Base-by-base conservation (phyloP, 176 grass and related monocot species). In the Eragrostis nindensis region DNA sequence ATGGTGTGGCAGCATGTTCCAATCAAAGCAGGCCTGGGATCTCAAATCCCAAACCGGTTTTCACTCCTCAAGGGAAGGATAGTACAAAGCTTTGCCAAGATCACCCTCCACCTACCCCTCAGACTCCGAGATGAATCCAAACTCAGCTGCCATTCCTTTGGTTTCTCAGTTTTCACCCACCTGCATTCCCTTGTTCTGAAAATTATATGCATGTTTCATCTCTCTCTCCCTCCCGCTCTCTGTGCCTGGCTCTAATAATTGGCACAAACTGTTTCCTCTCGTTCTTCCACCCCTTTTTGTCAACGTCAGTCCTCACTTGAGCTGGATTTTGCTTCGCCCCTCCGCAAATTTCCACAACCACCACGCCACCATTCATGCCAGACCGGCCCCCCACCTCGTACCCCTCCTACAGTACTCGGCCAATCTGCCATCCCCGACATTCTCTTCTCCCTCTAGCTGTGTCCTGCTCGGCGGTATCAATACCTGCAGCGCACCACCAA, bases 401-500 rank as follows among this genome's bases (percentile, higher is more conserved):
- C 44, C 27, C 57, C 14, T 15, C 27, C 18, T 22, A 1, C 19
- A 43, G 16, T 47, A 16, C 16, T 32, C 8, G 6, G n/a, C n/a
- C n/a, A n/a, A n/a, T n/a, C 26, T 18, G 19, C 46, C 82, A 65
- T 70, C 55, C 71, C 87, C 87, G 66, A 73, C 75, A 85, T 86
- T 77, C 80, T 46, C 85, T 61, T 63, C 67, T 62, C 11, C 18
- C n/a, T n/a, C 76, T 16, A 90, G 49, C 88, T 90, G 88, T 78
- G 83, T 78, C 83, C 88, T 82, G 79, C 83, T 48, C 46, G 52
- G 77, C 64, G 73, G 76, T 60, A 81, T 84, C 82, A 81, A 66
- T 81, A 76, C 64, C 71, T 71, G 71, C 85, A 77, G 60, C n/a
- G 15, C 70, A 76, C 82, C 87, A 84, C 87, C 87, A 85, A 82